Conservation (phyloP, 495 filamentous ascomycete species). For the Neurospora sp. region DNA sequence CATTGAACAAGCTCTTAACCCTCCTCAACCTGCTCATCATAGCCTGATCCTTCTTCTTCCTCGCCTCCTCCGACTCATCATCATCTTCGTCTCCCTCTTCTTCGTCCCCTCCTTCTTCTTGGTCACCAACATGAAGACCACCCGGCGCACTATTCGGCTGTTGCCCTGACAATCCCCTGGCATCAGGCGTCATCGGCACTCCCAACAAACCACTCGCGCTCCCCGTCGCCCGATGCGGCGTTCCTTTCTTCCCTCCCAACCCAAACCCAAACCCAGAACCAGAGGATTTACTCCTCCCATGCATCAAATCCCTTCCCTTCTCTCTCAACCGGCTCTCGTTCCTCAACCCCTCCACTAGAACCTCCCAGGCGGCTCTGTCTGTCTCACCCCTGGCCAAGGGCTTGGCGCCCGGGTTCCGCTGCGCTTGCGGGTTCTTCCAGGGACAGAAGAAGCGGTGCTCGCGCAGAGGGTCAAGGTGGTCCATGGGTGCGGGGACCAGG, state of each 20-base stretch:
- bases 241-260: not conserved
- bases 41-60: slow-evolving; percentile 45
- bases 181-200: slow-evolving; percentile 8
- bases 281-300: slow-evolving; percentile 16
- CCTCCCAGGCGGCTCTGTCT: slow-evolving; percentile 34
- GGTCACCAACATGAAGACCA: not conserved
- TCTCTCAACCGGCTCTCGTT: slow-evolving; percentile 34
- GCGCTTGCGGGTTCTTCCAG: slow-evolving; percentile 55
- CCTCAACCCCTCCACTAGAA: slow-evolving; percentile 32
- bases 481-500: slow-evolving; percentile 47
- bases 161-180: not conserved
- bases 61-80: slow-evolving; percentile 30
- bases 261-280: slow-evolving; percentile 1
- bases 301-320: slow-evolving; percentile 1
- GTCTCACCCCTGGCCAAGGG: slow-evolving; percentile 5
- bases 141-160: not conserved
- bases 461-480: slow-evolving; percentile 52
- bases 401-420: slow-evolving; percentile 36
- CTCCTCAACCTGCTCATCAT: slow-evolving; percentile 43
- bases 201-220: not conserved
- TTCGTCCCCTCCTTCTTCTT: not conserved
- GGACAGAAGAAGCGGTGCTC: slow-evolving; percentile 78
- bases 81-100: slow-evolving; percentile 7
- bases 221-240: slow-evolving; percentile 2
- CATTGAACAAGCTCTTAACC: slow-evolving; percentile 49